These are phyloP conservation scores for Aureobasidium musti DNA, from an alignment of 2,329 filamentous ascomycete genomes.

Conservation along the genomic window DNA sequence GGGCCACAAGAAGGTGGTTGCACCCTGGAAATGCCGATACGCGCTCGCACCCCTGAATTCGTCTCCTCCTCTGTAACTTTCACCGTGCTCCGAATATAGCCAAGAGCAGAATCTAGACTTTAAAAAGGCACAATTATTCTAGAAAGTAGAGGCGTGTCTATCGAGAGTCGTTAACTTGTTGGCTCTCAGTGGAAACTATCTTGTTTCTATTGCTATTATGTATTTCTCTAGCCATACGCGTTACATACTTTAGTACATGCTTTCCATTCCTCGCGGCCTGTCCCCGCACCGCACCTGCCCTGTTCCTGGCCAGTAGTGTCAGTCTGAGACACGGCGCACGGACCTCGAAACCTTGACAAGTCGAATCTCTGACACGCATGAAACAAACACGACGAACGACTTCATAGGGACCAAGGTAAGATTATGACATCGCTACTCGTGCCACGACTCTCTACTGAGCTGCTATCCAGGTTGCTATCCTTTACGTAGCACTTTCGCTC, in stretches of 20 bases:
- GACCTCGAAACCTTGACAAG: slow-evolving; percentile 16
- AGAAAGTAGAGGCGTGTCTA: too few species aligned
- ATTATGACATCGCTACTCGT: background rate
- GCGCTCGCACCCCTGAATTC: slow-evolving; percentile 13
- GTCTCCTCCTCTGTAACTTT: too few species aligned
- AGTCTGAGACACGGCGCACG: slow-evolving; percentile 10
- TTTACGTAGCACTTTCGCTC: background rate
- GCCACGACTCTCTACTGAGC: slow-evolving; percentile 2
- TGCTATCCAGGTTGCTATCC: background rate
- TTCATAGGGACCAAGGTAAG: background rate
- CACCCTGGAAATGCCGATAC: slow-evolving; percentile 20
- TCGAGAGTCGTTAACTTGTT: too few species aligned
- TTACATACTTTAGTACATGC: too few species aligned
- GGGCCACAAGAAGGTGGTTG: slow-evolving; percentile 2
- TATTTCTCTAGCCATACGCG: too few species aligned
- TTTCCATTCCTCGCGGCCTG: slow-evolving; percentile 7
- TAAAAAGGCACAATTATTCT: too few species aligned
- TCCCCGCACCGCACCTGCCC: slow-evolving; percentile 1
- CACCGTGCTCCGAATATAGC: too few species aligned
- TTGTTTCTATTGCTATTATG: too few species aligned
- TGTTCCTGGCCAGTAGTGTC: background rate
- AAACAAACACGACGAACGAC: slow-evolving; percentile 16
- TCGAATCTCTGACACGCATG: slow-evolving; percentile 1
- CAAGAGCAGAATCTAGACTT: too few species aligned
- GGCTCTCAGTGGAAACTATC: too few species aligned